Evolutionary conservation across 2,329 filamentous ascomycete species (phyloP).

Genomic region (Epichloe festucae): DNA sequence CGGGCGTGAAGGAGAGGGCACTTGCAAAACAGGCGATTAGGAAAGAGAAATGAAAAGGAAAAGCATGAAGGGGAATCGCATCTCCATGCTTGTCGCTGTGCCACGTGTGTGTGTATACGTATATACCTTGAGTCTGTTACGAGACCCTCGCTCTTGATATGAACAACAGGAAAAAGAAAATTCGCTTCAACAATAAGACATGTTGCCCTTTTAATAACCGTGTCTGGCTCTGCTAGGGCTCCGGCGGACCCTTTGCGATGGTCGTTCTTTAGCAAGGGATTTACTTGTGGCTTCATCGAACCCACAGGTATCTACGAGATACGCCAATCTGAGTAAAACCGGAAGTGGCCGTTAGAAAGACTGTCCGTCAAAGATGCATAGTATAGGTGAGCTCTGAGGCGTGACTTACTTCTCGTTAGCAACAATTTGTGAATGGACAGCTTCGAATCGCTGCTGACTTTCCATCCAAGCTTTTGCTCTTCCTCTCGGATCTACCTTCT

Average conservation of each 20-base stretch:
- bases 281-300: constrained; percentile 40
- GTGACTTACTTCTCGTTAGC: constrained; percentile 61
- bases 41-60: background rate
- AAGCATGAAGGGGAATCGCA: background rate
- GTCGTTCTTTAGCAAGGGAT: constrained; percentile 30
- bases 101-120: background rate
- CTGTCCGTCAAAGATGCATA: background rate
- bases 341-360: background rate
- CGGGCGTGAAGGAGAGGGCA: background rate
- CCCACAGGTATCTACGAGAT: constrained; percentile 38
- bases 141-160: background rate
- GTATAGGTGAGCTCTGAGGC: background rate
- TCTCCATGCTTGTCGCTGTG: too few relatives aligned
- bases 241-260: constrained; percentile 13
- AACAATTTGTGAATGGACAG: constrained; percentile 54
- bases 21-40: too few relatives aligned
- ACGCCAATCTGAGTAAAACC: constrained; percentile 28
- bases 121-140: background rate
- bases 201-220: background rate
- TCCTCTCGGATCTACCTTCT: constrained; percentile 59
- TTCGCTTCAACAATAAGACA: background rate
- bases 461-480: constrained; percentile 56
- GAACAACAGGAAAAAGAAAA: background rate
- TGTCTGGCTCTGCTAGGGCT: constrained; percentile 14
- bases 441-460: constrained; percentile 62